A percentile compares a stretch with the other conserved stretches of the same genome.
These are phyloP conservation scores for Podosphaera aphanis DNA, from an alignment of 2,329 filamentous ascomycete genomes.

Conservation along the genomic window DNA sequence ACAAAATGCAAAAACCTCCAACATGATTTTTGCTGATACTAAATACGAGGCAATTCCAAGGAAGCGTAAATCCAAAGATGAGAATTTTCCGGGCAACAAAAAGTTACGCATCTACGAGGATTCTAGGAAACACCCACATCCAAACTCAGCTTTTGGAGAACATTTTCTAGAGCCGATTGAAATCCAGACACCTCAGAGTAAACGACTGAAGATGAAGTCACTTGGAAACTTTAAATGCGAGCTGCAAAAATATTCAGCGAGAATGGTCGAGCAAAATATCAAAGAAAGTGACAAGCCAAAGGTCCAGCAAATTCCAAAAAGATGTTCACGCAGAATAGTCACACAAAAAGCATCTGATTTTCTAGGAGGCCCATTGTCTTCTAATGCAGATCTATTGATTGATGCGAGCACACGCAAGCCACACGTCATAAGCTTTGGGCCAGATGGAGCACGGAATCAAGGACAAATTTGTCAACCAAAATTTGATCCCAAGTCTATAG, in stretches of 20 bases:
- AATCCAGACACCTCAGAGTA: not conserved
- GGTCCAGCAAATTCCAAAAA: not conserved
- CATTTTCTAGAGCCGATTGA: not conserved
- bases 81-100: not conserved
- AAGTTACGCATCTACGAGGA: not conserved
- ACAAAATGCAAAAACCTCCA: not conserved
- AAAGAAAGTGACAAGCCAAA: not conserved
- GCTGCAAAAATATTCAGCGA: not conserved
- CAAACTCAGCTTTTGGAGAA: not conserved
- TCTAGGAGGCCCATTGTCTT: not conserved
- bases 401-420: not conserved
- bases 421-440: conserved; percentile 1
- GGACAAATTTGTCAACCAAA: not conserved
- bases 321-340: not conserved
- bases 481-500: not conserved
- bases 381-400: not conserved
- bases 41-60: not conserved
- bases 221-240: not conserved
- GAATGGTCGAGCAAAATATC: not conserved
- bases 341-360: not conserved
- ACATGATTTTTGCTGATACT: too few species aligned
- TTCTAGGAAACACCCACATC: not conserved
- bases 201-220: not conserved
- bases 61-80: not conserved
- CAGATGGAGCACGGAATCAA: conserved; percentile 1